A percentile compares a stretch with the other conserved stretches of the same genome.
These are phyloP conservation scores for Rhodamnia rubescens DNA, from an alignment of 345 rosid species.

Conservation along the genomic window DNA sequence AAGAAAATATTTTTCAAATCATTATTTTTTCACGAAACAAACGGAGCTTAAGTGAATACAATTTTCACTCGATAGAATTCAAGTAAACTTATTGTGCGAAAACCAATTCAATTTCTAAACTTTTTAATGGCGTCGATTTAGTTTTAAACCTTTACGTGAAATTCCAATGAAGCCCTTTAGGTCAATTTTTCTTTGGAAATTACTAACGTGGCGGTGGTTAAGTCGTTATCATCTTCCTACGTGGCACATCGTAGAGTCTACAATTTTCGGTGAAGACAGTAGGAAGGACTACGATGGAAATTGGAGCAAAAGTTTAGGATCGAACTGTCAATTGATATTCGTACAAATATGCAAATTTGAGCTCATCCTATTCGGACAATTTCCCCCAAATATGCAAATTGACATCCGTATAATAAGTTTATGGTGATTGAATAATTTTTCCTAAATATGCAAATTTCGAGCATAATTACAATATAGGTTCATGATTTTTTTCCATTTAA, in stretches of 20 bases:
- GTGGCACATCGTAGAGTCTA: fast-evolving
- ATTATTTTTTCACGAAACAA: no score
- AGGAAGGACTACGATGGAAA: background rate
- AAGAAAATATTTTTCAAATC: no score
- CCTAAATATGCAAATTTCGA: no score
- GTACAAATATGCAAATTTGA: no score
- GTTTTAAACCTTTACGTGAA: fast-evolving
- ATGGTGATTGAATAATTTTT: no score
- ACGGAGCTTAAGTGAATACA: no score
- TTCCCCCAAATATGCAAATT: background rate
- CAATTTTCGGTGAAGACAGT: fast-evolving
- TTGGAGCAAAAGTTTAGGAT: fast-evolving
- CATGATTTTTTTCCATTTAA: background rate
- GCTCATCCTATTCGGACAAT: no score
- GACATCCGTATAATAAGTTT: background rate
- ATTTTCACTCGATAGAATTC: no score
- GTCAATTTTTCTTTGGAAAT: fast-evolving
- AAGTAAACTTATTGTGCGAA: fast-evolving
- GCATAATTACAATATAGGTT: background rate
- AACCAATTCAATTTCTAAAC: fast-evolving
- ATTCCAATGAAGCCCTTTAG: fast-evolving
- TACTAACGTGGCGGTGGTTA: fast-evolving
- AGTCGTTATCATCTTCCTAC: background rate
- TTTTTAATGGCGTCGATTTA: background rate
- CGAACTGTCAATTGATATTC: background rate